Evolutionary conservation across 2,329 filamentous ascomycete species (phyloP).

Genomic region (Cordyceps fumosorosea): DNA sequence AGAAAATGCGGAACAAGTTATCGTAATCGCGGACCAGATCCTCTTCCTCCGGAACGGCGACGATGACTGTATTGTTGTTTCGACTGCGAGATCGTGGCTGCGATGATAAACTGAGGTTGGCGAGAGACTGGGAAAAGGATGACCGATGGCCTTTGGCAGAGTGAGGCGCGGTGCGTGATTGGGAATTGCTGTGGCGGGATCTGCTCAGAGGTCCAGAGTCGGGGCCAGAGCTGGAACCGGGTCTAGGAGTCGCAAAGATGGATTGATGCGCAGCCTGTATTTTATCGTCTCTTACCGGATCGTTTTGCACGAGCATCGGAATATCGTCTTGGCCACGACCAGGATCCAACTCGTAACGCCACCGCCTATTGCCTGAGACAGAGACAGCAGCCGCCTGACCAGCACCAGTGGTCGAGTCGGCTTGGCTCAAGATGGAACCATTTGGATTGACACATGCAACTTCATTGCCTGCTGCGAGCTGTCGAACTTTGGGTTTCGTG

Average conservation of each 20-base stretch:
- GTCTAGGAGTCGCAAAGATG: slow-evolving; percentile 23
- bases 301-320: slow-evolving; percentile 82
- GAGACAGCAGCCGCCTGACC: slow-evolving; percentile 4
- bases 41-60: slow-evolving; percentile 53
- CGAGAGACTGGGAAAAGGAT: slow-evolving; percentile 78
- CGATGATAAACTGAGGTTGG: slow-evolving; percentile 58
- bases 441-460: slow-evolving; percentile 30
- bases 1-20: slow-evolving; percentile 92
- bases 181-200: slow-evolving; percentile 39
- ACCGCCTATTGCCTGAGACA: slow-evolving; percentile 44
- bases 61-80: slow-evolving; percentile 25
- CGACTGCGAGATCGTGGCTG: slow-evolving; percentile 32
- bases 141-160: slow-evolving; percentile 12
- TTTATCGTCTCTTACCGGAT: slow-evolving; percentile 28
- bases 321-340: slow-evolving; percentile 67
- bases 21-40: slow-evolving; percentile 88
- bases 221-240: slow-evolving; percentile 42
- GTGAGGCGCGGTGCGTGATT: slow-evolving; percentile 33
- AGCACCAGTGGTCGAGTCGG: slow-evolving; percentile 7
- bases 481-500: slow-evolving; percentile 14
- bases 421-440: slow-evolving; percentile 9
- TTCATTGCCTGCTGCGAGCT: slow-evolving; percentile 31
- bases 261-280: slow-evolving; percentile 19
- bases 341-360: slow-evolving; percentile 84
- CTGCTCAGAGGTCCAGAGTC: slow-evolving; percentile 22